Base-by-base conservation (phyloP, 1,284 basidiomycete species). In the Anthracocystis walkeri region DNA sequence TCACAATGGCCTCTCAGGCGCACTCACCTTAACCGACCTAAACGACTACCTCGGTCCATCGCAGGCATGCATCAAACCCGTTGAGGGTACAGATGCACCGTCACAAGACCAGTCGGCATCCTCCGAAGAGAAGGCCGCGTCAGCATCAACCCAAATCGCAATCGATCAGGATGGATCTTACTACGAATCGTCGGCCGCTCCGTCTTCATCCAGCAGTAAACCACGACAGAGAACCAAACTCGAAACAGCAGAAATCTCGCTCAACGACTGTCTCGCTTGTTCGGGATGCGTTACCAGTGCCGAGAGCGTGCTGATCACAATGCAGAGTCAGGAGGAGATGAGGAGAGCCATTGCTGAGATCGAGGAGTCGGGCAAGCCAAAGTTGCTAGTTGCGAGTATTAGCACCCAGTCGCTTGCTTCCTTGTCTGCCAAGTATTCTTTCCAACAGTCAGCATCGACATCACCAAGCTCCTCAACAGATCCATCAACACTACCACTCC, bases 221-320 rank as follows among this genome's bases (percentile, higher is more conserved):
- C 85, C 86, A 8, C 50, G 79, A 21, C 74, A 79, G 16, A 46
- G 64, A 23, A 84, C 80, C 52, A 79, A 78, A 76, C 79, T 76
- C 33, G 82, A 76, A 63, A 84, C 83, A 0, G 96, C 96, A 0
- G 91, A 98, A 84, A 95, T 99, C 80, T 97, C 91, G 83, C 86
- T 98, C 81, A 97, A 97, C 79, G 96, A 98, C 84, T 99, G 96
- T 86, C 87, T 95, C 62, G 93, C 92, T 23, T 94, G 92, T 87
- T 97, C 95, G 71, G 96, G 96, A 1, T 99, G 96, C 83, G 98
- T 99, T 81, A 99, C 96, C 2, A 97, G 95, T 51, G 96, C 96
- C 38, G 96, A 99, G 88, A 96, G 93, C 14, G 92, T 99, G 40
- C 89, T 99, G 65, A 97, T 99, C 84, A 95, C 94, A n/a, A 90